A percentile compares a stretch with the other conserved stretches of the same genome.
Conservation (phyloP, 805 yeast species). For the Grigorovia yakushimaensis region DNA sequence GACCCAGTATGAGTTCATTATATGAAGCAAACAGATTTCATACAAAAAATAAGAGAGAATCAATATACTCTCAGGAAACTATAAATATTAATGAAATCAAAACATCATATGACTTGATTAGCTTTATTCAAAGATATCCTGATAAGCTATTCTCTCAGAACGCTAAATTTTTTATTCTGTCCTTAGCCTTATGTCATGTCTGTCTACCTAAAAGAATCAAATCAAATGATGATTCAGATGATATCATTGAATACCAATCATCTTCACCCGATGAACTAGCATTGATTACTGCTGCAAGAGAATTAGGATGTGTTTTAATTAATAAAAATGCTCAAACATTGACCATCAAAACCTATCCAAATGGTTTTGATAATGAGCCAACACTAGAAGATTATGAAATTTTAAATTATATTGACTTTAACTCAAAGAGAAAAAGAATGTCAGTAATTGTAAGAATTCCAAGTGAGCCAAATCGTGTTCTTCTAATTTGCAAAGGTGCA, state of each 20-base stretch:
- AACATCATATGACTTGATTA: conserved; percentile 57
- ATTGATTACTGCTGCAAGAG: conserved; percentile 86
- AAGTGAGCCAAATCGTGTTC: conserved; percentile 46
- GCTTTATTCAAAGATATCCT: conserved; percentile 65
- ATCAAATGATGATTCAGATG: conserved; percentile 26
- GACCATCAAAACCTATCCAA: conserved; percentile 68
- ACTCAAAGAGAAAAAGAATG: conserved; percentile 88
- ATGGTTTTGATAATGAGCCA: conserved; percentile 63
- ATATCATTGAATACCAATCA: conserved; percentile 70
- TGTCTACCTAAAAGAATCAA: conserved; percentile 57
- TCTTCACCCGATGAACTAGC: conserved; percentile 97
- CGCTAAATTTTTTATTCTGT: conserved; percentile 69
- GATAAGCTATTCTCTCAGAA: conserved; percentile 55
- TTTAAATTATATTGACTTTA: conserved; percentile 74
- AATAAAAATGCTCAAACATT: conserved; percentile 54
- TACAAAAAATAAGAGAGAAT: not conserved
- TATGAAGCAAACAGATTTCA: conserved; percentile 6
- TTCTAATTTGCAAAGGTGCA: conserved; percentile 89
- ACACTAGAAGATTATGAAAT: conserved; percentile 61
- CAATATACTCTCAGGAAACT: conserved; percentile 1
- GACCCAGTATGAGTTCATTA: conserved; percentile 49
- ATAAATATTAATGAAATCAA: conserved; percentile 28
- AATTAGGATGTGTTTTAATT: conserved; percentile 79
- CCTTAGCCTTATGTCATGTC: conserved; percentile 81
- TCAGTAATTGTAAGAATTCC: conserved; percentile 76